Evolutionary conservation across 352 stramenopile species (phyloP).

Genomic region (Globisporangium uncinulatum): DNA sequence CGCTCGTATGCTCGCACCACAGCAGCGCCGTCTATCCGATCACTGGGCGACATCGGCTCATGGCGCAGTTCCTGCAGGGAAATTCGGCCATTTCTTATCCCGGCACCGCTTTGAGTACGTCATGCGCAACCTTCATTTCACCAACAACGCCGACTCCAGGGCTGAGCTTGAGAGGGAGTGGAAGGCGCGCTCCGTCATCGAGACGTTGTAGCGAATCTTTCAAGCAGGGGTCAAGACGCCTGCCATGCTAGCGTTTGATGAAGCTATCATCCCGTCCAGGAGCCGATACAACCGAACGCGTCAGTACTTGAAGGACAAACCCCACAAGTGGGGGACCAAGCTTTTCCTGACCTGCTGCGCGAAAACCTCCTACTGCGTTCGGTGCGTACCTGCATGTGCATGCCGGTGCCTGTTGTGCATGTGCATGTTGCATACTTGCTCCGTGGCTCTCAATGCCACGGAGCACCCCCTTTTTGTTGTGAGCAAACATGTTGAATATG

Average conservation of each 20-base stretch:
- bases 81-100: background rate
- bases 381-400: background rate
- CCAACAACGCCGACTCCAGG: conserved; percentile 6
- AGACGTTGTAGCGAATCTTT: conserved; percentile 3
- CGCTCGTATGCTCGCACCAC: background rate
- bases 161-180: conserved; percentile 5
- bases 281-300: background rate
- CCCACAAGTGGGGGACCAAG: background rate
- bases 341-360: background rate
- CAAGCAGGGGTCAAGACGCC: background rate
- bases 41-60: background rate
- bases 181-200: conserved; percentile 10
- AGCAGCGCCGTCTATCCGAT: background rate
- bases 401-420: too few species aligned
- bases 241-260: conserved; percentile 8
- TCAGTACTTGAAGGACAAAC: background rate
- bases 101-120: conserved; percentile 6
- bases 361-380: background rate
- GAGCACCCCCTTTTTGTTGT: background rate
- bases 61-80: background rate
- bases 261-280: background rate
- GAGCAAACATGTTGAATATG: background rate
- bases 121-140: conserved; percentile 14
- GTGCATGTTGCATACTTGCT: background rate
- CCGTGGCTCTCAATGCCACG: background rate